Evolutionary conservation across 164 flowering plant species (phyloP), one percentile per base, ranked within the genome.

Genomic region (Protea cynaroides): DNA sequence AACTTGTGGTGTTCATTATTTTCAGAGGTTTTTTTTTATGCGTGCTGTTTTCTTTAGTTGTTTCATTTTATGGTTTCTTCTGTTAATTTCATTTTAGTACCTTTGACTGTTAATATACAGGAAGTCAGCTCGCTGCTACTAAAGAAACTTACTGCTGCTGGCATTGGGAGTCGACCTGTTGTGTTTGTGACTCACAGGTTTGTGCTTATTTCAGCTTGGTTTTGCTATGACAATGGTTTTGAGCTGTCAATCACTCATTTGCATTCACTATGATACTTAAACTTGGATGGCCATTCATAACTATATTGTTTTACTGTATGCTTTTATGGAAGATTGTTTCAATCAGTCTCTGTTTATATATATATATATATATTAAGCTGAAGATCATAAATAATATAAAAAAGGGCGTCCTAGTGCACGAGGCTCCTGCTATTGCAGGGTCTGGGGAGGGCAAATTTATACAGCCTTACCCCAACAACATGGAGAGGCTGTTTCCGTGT

Each of bases 141-240:
- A 51, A 85, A 83, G 69, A 88, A 92, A 86, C 89, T 95, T 74
- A 79, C 84, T 68, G 84, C 88, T 75, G 99, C 97, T 22, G 97
- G 96, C 64, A 92, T 92, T 78, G 99, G 99, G 64, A 73, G 78
- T 67, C 88, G 97, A 19, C 99, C 99, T 52, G 90, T 92, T 63
- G 91, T 95, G 18, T 95, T 95, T 75, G 89, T 95, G 63, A 86
- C 99, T 53, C 97, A 95, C 79, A 94, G 98, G 98, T 82, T 21
- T 24, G 72, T 69, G 1, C 3, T 14, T 5, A 19, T 34, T 53
- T 60, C 21, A 51, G 22, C 22, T 37, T 25, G 29, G 8, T 29
- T 10, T 22, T 29, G n/a, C 34, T 0, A 6, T 22, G 44, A 19
- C 52, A 23, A 61, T 8, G 18, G 17, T 47, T 62, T 25, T 49